Evolutionary conservation across 169 alveolate genomes (phyloP), one percentile per base, ranked within the genome.

Genomic region (Plasmodium vinckei): DNA sequence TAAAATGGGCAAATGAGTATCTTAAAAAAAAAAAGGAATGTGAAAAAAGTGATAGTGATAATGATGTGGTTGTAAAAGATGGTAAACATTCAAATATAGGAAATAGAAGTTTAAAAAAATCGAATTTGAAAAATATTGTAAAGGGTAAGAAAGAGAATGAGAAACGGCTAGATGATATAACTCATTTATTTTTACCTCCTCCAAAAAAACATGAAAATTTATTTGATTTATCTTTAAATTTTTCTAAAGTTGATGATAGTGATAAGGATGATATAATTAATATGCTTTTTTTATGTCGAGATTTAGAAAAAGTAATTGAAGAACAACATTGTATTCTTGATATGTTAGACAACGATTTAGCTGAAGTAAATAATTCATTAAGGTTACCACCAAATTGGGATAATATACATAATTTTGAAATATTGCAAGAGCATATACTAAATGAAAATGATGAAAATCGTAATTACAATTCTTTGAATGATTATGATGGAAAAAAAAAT

Each of bases 301-400:
- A 94, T 47, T 91, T 94, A 59, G 97, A 94, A 63, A 94, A 92
- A 72, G 73, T 92, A 44, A 94, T 94, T 47, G 97, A 94, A 71
- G 97, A 94, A 61, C 97, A 94, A 61, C 97, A 94, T 72, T 65
- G 88, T 23, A 94, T 94, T n/a, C 61, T 94, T 70, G 96, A 94
- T 47, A 88, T 94, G 94, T 82, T 94, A 39, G 96, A 94, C 57
- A 95, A 94, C 73, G 97, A 94, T 42, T 72, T 94, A 47, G 23
- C 87, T 5, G 96, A 94, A 73, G 97, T 96, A 6, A 79, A 94
- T 9, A 95, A 88, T 27, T 44, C 93, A 49, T n/a, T 94, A 69
- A 92, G 87, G 53, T 61, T 93, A 39, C 96, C 96, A 2, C 92
- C 92, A 54, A 87, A 73, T n/a, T 87, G 93, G 88, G 87, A 82